Base-by-base conservation (phyloP, 163 green algal genomes). In the Chloroidium sp. region DNA sequence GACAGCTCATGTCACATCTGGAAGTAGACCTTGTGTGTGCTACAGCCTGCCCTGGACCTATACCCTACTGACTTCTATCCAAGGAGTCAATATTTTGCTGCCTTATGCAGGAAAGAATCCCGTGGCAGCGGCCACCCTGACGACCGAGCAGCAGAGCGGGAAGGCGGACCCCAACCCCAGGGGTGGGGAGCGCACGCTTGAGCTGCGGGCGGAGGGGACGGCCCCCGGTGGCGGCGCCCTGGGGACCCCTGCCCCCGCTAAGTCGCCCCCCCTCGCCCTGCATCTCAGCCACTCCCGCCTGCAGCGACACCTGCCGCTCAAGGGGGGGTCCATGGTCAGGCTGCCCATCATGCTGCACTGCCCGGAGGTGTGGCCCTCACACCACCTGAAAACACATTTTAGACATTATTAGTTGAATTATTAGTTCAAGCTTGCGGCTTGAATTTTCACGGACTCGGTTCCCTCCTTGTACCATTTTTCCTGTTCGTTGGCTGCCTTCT, bases 291-390 rank as follows among this genome's bases (percentile, higher is more conserved):
- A 76, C n/a, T 61, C 3, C 0, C 57, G 62, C 36, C 83, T 90
- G 61, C n/a, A 69, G 1, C 60, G 62, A 3, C 69, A 76, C 8
- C 62, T 90, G 78, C 87, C 87, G 0, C 79, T 90, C 61, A 59
- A 60, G 10, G 79, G 84, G 6, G 82, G 83, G n/a, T 58, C 79
- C 13, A 74, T 61, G 0, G 75, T 74, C 64, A 69, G 14, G 4
- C 69, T 90, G 13, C 83, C 85, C 0, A 58, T 90, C 8, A 36
- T 81, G 60, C 76, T 84, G 2, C 69, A 84, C 13, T 36, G 69
- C 12, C 10, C 81, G 0, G 69, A 84, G 81, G 81, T 79, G 60
- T 3, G 67, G 14, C 3, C 0, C 14, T 61, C 75, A 64, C 3
- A 10, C 62, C 14, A 67, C 36, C 64, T 10, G 4, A 4, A 64